Evolutionary conservation across 768 basidiomycete species (phyloP), one percentile per base, ranked within the genome.

Genomic region (Pisolithus orientalis): DNA sequence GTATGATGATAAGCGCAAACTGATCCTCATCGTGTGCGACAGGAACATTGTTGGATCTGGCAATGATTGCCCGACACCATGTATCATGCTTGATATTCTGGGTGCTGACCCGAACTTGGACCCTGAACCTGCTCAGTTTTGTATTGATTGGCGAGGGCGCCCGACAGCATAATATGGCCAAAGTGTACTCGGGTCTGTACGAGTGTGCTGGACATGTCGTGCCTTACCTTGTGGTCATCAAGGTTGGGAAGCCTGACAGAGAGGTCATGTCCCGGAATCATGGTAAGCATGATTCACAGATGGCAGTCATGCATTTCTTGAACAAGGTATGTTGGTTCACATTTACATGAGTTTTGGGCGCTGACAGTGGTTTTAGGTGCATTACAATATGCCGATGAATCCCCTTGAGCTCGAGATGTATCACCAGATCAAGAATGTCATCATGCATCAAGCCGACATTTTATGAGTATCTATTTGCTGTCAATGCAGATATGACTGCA

Each of bases 371-470:
- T 17, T 3, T 25, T 54, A 93, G 91, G 96, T 98, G 43, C 96
- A 98, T 70, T 98, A 95, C 70, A 91, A 94, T 67, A 70, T 91
- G 21, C 86, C 94, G 0, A 98, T 99, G 96, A 91, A 88, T 62
- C 96, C 96, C 1, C 71, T 95, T 56, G 96, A 99, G 71, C 72
- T 99, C 49, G 96, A 99, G 74, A 95, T 99, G 75, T 98, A 94
- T 65, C 96, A 98, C 67, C 96, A 99, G 70, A 94, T 98, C 78
- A 93, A 97, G 80, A 99, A 99, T 63, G 94, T 98, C 50, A 97
- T 99, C 61, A 2, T 95, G 96, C 69, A 93, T 99, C 63, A 96
- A 99, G 70, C 96, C 95, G 2, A 86, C 92, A 0, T 97, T 98
- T 73, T 99, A 98, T 70, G 96, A 98, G 70, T 97, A 94, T 62